Conservation (phyloP, 345 rosid species). For the Lumnitzera racemosa region DNA sequence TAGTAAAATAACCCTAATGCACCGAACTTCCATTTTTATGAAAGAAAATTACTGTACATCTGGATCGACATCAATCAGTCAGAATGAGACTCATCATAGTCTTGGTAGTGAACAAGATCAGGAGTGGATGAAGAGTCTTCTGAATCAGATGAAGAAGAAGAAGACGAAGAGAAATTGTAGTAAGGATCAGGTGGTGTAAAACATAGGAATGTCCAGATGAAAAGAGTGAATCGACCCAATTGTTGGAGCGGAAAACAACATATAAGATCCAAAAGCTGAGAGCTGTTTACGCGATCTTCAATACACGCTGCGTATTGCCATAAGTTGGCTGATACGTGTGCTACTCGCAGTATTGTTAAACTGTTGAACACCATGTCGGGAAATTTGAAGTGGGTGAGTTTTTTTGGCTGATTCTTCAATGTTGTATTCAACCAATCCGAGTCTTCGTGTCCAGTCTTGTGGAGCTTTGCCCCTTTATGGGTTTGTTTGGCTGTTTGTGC, state of each 20-base stretch:
- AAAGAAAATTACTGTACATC: too few species aligned
- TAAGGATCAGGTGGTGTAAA: constrained; percentile 55
- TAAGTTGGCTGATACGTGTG: constrained; percentile 35
- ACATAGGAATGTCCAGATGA: constrained; percentile 50
- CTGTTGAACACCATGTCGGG: constrained; percentile 50
- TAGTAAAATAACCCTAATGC: too few species aligned
- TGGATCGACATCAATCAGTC: constrained; percentile 27
- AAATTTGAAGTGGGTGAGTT: too few species aligned
- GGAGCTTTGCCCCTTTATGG: too few species aligned
- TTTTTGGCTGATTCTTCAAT: too few species aligned
- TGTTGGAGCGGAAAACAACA: constrained; percentile 66
- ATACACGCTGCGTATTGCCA: constrained; percentile 43
- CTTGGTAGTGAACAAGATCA: constrained; percentile 16
- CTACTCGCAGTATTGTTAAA: constrained; percentile 29
- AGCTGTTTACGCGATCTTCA: constrained; percentile 33
- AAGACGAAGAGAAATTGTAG: constrained; percentile 28
- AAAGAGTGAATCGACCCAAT: constrained; percentile 48
- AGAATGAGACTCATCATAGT: constrained; percentile 34
- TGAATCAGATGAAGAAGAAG: constrained; percentile 13
- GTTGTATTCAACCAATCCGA: too few species aligned
- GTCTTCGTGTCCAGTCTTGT: too few species aligned
- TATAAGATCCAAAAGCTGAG: constrained; percentile 51
- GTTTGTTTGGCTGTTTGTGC: too few species aligned
- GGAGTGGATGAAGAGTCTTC: constrained; percentile 11
- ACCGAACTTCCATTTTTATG: too few species aligned